Base-by-base conservation (phyloP, 139 green algal genomes). In the Chlorella sp. region DNA sequence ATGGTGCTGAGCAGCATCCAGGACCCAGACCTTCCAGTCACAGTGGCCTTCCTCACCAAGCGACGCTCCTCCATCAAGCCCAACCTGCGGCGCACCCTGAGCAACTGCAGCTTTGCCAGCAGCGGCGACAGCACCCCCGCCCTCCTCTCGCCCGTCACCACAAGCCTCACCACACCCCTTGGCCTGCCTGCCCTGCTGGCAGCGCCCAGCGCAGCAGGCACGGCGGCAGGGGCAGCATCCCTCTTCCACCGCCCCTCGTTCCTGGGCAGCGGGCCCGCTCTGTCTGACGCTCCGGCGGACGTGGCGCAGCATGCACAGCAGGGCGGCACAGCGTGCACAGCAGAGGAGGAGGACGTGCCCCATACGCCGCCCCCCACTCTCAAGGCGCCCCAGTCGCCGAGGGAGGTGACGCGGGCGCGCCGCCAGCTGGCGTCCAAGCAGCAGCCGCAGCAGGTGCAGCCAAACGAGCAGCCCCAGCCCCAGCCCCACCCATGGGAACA, bases 11-110 rank as follows among this genome's bases (percentile, higher is more conserved):
- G 83, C 81, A 60, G 78, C 28, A 89, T 83, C 21, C 42, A 71
- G 24, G 82, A 91, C 64, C 81, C 85, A 0, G 30, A 60, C 30
- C 66, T 93, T 78, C 83, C 91, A 16, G 77, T 91, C 71, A 93
- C 91, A 0, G 71, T 93, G 36, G 91, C 91, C 14, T 80, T 36
- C 71, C 87, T 93, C 12, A 68, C 71, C 73, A 91, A 88, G 85
- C 21, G 79, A 64, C 83, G 87, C 19, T 32, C 81, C 5, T 32
- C 36, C 4, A 19, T 21, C 40, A 88, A 81, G 32, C 37, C 61
- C 0, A 36, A 30, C 39, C 42, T 88, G 68, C 61, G 32, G 14
- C 85, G 85, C 85, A 88, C 16, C 68, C 16, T 68, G 30, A 82
- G 68, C 68, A 81, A 82, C n/a, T 68, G 69, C 85, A 57, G 28